A percentile compares a stretch with the other conserved stretches of the same genome.
These are phyloP conservation scores for Coffea canephora DNA, from an alignment of 257 asterid species.

Conservation along the genomic window DNA sequence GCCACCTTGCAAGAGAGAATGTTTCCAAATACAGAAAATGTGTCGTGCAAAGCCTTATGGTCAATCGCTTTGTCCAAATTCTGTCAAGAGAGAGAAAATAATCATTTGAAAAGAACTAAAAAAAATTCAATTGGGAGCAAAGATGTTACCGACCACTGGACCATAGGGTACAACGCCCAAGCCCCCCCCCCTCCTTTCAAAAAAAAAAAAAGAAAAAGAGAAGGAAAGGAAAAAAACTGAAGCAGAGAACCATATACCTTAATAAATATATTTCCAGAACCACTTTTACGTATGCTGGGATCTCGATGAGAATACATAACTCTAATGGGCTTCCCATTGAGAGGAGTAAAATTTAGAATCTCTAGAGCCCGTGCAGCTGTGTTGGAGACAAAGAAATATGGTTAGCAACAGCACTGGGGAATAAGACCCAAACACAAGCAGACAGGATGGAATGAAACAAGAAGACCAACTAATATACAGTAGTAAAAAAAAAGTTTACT, in stretches of 20 bases:
- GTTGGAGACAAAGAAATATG: constrained; percentile 4
- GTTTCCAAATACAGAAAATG: constrained; percentile 76
- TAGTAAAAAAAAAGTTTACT: too few relatives aligned
- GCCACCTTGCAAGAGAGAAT: constrained; percentile 86
- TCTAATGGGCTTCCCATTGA: constrained; percentile 78
- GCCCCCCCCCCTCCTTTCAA: neutral
- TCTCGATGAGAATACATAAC: constrained; percentile 85
- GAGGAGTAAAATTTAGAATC: constrained; percentile 77
- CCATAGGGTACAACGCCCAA: neutral
- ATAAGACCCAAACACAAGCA: neutral
- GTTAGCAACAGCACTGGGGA: neutral
- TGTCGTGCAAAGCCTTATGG: constrained; percentile 85
- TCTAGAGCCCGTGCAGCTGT: constrained; percentile 80
- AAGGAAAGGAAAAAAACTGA: constrained; percentile 3
- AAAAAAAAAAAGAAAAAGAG: neutral
- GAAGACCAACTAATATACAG: too few relatives aligned
- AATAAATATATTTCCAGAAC: constrained; percentile 79
- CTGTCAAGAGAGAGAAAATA: constrained; percentile 25
- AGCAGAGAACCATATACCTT: constrained; percentile 35
- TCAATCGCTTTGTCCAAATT: constrained; percentile 92
- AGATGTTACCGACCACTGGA: neutral
- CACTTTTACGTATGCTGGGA: constrained; percentile 75
- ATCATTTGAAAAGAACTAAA: neutral
- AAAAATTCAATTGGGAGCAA: neutral
- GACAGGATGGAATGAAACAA: too few relatives aligned